Percentiles rank a stretch among this genome's conserved stretches.
phyloP scores from a whole-genome alignment of 2,329 filamentous ascomycete species.

The Penicillium sp. region DNA sequence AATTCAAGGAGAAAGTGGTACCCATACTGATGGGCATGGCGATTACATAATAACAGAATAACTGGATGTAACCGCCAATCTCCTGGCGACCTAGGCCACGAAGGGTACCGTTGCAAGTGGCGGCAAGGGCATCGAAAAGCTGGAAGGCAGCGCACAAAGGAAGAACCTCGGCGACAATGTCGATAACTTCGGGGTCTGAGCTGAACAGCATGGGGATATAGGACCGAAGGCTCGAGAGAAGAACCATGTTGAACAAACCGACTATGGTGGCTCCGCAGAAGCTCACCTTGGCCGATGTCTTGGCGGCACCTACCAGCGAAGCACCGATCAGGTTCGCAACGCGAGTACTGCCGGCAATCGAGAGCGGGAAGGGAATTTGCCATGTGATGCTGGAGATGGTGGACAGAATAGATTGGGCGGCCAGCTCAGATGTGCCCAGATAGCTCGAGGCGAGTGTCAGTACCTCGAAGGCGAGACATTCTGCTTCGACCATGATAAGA shows the following conservation, averaged over 20 bases:
- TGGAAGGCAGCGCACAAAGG: conserved; percentile 87
- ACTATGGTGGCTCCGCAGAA: conserved; percentile 67
- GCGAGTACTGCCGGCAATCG: conserved; percentile 83
- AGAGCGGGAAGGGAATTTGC: conserved; percentile 89
- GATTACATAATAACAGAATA: conserved; percentile 83
- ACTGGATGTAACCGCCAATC: conserved; percentile 84
- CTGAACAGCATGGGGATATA: conserved; percentile 79
- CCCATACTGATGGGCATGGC: conserved; percentile 82
- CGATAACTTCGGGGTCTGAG: conserved; percentile 68
- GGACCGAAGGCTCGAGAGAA: conserved; percentile 69
- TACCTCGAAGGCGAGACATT: conserved; percentile 91
- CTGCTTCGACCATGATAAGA: conserved; percentile 90
- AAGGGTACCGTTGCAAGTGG: conserved; percentile 80
- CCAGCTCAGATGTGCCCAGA: conserved; percentile 76
- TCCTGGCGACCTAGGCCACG: conserved; percentile 86
- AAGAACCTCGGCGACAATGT: conserved; percentile 67
- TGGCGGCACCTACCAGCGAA: conserved; percentile 76
- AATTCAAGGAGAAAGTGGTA: conserved; percentile 73
- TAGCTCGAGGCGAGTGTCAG: conserved; percentile 80
- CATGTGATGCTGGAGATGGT: conserved; percentile 80
- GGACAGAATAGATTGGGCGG: conserved; percentile 82
- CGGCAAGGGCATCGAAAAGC: conserved; percentile 78
- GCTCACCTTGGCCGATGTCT: conserved; percentile 75
- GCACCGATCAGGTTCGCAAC: conserved; percentile 93
- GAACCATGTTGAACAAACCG: conserved; percentile 74